These are phyloP conservation scores for Rhododendron henanense DNA, from an alignment of 148 eudicot species.

Conservation along the genomic window DNA sequence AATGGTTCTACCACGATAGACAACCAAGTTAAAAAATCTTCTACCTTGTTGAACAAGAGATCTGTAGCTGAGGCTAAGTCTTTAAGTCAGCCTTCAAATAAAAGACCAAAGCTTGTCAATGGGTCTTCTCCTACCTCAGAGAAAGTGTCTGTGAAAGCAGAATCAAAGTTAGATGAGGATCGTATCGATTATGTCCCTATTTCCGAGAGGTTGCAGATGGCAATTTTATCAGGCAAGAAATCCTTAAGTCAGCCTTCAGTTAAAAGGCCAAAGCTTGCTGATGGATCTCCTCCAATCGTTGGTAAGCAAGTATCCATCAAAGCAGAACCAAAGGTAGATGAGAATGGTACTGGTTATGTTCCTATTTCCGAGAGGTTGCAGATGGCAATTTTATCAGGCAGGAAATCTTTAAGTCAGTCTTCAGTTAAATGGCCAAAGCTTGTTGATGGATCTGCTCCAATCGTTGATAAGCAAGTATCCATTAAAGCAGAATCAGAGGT, in stretches of 20 bases:
- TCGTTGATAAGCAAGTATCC: slow-evolving; percentile 1
- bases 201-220: slow-evolving; percentile 63
- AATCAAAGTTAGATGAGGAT: slow-evolving; percentile 41
- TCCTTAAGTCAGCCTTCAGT: slow-evolving; percentile 43
- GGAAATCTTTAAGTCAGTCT: slow-evolving; percentile 42
- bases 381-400: slow-evolving; percentile 37
- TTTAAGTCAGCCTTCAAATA: slow-evolving; percentile 47
- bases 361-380: slow-evolving; percentile 77
- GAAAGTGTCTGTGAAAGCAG: slow-evolving; percentile 48
- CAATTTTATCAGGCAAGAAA: slow-evolving; percentile 29
- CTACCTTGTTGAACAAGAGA: slow-evolving; percentile 56
- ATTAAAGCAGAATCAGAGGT: slow-evolving; percentile 48
- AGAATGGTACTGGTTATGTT: slow-evolving; percentile 45
- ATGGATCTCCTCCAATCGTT: slow-evolving; percentile 40
- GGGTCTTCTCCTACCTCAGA: slow-evolving; percentile 44
- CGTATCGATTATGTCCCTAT: slow-evolving; percentile 63
- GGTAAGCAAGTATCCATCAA: slow-evolving; percentile 48
- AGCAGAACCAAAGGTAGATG: slow-evolving; percentile 44
- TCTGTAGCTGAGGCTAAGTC: slow-evolving; percentile 36
- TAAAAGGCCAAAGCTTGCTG: slow-evolving; percentile 59
- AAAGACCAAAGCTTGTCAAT: slow-evolving; percentile 56
- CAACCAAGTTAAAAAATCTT: slow-evolving; percentile 31
- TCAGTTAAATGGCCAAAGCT: slow-evolving; percentile 59
- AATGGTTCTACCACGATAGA: slow-evolving; percentile 65
- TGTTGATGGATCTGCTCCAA: slow-evolving; percentile 42